Percentiles rank a stretch among this genome's conserved stretches.
Conservation (phyloP, 164 flowering plant species). For the Saururus chinensis region DNA sequence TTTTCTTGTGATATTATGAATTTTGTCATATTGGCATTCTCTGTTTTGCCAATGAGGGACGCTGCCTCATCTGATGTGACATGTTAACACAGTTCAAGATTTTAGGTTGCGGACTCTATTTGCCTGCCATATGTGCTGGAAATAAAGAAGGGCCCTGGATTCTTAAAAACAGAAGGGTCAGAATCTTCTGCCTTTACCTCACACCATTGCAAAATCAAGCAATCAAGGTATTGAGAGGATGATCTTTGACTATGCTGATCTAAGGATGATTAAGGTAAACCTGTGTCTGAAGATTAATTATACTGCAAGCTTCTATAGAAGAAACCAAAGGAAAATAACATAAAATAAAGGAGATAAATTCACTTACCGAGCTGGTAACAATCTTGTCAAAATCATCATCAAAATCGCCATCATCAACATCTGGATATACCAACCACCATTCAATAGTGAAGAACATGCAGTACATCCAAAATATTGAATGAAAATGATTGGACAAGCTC, state of each 20-base stretch:
- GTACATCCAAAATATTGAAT: no score
- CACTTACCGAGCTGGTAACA: slow-evolving; percentile 59
- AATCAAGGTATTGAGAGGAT: background rate
- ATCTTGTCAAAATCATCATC: slow-evolving; percentile 90
- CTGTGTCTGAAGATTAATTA: background rate
- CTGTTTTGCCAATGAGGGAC: no score
- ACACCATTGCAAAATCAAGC: background rate
- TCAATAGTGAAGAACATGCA: background rate
- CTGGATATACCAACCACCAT: background rate
- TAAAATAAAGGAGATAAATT: background rate
- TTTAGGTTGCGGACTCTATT: no score
- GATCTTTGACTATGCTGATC: background rate
- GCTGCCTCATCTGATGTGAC: no score
- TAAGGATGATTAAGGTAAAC: background rate
- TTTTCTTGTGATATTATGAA: no score
- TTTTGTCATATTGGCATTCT: no score
- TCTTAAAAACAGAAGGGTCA: no score
- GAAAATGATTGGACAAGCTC: no score
- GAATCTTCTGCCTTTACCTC: no score
- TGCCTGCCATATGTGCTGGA: no score
- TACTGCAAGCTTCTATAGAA: background rate
- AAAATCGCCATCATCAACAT: slow-evolving; percentile 47
- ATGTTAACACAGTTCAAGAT: no score
- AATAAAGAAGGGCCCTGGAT: no score
- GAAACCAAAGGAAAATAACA: background rate